Evolutionary conservation across 2,329 filamentous ascomycete species (phyloP).

Genomic region (Parafenestella ontariensis): DNA sequence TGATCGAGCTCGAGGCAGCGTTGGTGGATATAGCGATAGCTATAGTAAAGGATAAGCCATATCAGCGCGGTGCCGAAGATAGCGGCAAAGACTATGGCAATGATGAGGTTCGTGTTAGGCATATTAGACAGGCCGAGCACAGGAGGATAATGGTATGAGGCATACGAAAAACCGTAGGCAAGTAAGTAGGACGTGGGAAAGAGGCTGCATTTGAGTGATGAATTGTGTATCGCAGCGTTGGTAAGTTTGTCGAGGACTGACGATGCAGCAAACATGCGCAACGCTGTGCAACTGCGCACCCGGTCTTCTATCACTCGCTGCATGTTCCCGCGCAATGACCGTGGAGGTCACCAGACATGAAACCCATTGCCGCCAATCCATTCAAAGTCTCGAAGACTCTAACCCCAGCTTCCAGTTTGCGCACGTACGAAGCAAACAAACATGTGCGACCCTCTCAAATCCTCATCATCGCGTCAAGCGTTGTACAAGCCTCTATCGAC

Average conservation of each 20-base stretch:
- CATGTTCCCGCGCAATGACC: background rate
- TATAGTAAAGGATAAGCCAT: constrained; percentile 24
- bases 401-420: background rate
- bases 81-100: constrained; percentile 26
- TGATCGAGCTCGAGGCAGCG: constrained; percentile 23
- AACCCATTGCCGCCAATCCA: background rate
- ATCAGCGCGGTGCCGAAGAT: constrained; percentile 30
- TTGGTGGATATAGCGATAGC: constrained; percentile 23
- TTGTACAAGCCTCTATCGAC: background rate
- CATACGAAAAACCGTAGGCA: background rate
- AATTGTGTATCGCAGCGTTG: background rate
- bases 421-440: constrained; percentile 2
- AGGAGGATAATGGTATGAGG: background rate
- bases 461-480: background rate
- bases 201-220: background rate
- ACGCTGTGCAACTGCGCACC: background rate
- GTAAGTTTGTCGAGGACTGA: constrained; percentile 9
- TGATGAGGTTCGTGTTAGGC: constrained; percentile 20
- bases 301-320: background rate
- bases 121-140: constrained; percentile 6
- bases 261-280: constrained; percentile 7
- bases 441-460: background rate
- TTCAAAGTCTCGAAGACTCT: background rate
- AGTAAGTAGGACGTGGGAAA: background rate
- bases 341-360: background rate